Percentiles rank a stretch among this genome's conserved stretches.
Conservation (phyloP, 148 eudicot genomes). For the Rhododendron ovatum region DNA sequence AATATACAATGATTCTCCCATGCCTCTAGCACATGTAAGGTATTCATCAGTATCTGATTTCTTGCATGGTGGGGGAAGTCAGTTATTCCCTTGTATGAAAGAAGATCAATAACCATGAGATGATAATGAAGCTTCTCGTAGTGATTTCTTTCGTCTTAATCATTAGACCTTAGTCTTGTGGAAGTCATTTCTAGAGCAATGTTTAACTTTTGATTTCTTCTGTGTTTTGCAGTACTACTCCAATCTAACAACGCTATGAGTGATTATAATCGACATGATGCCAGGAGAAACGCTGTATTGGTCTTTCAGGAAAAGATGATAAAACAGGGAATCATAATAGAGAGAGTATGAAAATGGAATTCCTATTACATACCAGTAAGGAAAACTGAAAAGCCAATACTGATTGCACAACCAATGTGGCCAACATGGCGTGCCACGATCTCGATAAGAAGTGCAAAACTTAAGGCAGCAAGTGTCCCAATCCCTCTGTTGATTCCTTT, state of each 20-base stretch:
- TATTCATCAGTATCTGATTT: neutral
- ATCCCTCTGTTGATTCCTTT: slow-evolving; percentile 21
- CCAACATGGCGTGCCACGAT: slow-evolving; percentile 4
- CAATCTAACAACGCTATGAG: neutral
- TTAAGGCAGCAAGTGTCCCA: slow-evolving; percentile 15
- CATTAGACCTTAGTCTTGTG: neutral
- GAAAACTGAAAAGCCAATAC: slow-evolving; percentile 8
- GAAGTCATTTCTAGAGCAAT: no score
- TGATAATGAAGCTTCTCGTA: neutral
- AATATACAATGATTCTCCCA: neutral
- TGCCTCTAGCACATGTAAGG: neutral
- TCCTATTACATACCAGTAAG: slow-evolving; percentile 6
- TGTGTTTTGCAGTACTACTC: neutral
- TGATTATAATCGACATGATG: neutral
- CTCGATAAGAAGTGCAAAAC: slow-evolving; percentile 10
- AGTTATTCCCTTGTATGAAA: neutral
- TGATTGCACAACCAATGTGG: slow-evolving; percentile 12
- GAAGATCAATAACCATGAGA: neutral
- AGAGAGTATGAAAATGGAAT: neutral
- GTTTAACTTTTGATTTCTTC: neutral
- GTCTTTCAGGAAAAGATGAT: neutral
- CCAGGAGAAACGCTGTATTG: neutral
- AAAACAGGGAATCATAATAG: neutral
- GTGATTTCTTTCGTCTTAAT: neutral
- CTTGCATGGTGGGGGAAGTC: neutral